These are phyloP conservation scores for Chlamydomonas sp. DNA, from an alignment of 139 green algal genomes.

Conservation along the genomic window DNA sequence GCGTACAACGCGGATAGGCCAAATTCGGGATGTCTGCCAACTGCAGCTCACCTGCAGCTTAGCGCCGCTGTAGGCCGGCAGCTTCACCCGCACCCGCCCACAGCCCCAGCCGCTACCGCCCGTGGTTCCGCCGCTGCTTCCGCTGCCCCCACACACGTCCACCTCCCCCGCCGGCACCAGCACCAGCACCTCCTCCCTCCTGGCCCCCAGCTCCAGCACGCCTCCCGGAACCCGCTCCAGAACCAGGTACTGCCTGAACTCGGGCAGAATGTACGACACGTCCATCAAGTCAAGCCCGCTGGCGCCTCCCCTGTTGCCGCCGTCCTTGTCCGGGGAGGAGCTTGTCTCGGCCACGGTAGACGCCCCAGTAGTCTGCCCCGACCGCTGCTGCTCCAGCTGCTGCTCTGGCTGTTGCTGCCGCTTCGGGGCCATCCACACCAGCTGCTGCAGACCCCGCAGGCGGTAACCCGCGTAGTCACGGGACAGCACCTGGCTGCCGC, in stretches of 20 bases:
- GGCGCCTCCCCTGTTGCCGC: no score
- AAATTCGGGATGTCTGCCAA: neutral
- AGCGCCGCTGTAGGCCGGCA: neutral
- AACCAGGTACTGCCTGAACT: conserved; percentile 59
- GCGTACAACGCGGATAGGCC: neutral
- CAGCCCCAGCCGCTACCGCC: neutral
- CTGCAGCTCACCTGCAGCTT: conserved; percentile 2
- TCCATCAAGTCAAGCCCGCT: no score
- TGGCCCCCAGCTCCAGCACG: neutral
- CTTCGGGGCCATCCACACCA: neutral
- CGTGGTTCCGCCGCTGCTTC: neutral
- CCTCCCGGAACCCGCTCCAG: conserved; percentile 25
- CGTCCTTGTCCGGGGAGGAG: no score
- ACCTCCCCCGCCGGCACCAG: conserved; percentile 37
- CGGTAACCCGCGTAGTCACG: conserved; percentile 45
- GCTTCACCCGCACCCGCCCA: neutral
- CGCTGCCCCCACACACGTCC: neutral
- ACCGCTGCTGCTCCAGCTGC: no score
- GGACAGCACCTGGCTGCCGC: conserved; percentile 2
- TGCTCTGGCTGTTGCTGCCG: neutral
- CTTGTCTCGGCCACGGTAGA: no score
- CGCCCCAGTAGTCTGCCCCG: no score
- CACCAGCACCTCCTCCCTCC: conserved; percentile 23
- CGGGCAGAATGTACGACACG: conserved; percentile 54
- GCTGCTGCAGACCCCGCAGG: conserved; percentile 26